Conservation (phyloP, 169 alveolate species). For the Babesia bovis region DNA sequence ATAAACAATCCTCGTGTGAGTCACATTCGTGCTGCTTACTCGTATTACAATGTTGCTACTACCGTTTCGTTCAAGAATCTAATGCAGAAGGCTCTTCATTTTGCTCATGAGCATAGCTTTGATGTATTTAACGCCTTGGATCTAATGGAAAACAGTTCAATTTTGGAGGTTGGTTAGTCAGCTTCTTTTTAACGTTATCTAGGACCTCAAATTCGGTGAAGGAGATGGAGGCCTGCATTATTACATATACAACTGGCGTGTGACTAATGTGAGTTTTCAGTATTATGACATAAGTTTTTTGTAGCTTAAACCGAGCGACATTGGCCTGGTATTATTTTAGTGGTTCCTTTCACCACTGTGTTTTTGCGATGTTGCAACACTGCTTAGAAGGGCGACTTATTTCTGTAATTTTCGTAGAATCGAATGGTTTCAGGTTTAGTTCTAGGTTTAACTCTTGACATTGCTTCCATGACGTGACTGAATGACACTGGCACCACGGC, state of each 20-base stretch:
- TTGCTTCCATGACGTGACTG: conserved; percentile 30
- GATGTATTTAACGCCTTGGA: conserved; percentile 96
- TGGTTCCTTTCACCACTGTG: too few relatives aligned
- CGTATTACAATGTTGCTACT: conserved; percentile 87
- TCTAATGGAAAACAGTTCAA: conserved; percentile 91
- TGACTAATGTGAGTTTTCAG: conserved; percentile 63
- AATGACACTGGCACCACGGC: conserved; percentile 38
- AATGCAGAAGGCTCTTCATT: conserved; percentile 87
- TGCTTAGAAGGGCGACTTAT: conserved; percentile 2
- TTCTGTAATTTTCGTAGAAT: conserved; percentile 45
- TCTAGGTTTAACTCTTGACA: conserved; percentile 43
- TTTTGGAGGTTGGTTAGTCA: conserved; percentile 75
- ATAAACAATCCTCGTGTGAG: conserved; percentile 83
- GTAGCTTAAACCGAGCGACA: conserved; percentile 59
- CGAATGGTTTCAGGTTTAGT: conserved; percentile 42
- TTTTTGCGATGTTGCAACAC: too few relatives aligned
- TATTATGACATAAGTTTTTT: neutral
- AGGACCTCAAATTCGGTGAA: conserved; percentile 89
- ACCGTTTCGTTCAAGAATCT: conserved; percentile 79
- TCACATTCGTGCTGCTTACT: conserved; percentile 86
- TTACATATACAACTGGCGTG: conserved; percentile 94
- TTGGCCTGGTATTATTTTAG: conserved; percentile 57
- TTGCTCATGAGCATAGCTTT: conserved; percentile 88
- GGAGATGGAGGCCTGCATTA: conserved; percentile 97
- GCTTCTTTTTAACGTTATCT: neutral